A percentile compares a stretch with the other conserved stretches of the same genome.
These are phyloP conservation scores for Aegle marmelos DNA, from an alignment of 345 rosid genomes.

Conservation along the genomic window DNA sequence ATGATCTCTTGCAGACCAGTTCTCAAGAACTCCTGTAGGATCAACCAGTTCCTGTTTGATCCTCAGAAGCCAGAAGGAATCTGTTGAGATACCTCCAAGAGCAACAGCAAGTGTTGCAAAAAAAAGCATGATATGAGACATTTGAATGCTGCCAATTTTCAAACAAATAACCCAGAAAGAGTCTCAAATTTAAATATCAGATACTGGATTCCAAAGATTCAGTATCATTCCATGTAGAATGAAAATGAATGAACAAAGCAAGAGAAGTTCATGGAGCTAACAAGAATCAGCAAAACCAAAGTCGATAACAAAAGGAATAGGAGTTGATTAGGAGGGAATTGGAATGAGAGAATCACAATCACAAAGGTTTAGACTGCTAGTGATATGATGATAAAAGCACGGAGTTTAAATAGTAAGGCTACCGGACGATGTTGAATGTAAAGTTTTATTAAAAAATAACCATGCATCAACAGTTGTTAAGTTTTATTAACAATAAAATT, in stretches of 20 bases:
- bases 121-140: slow-evolving; percentile 28
- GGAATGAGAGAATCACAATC: slow-evolving; percentile 14
- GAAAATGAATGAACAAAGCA: slow-evolving; percentile 15
- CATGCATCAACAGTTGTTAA: slow-evolving; percentile 11
- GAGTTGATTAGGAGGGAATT: slow-evolving; percentile 6
- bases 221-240: slow-evolving; percentile 19
- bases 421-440: slow-evolving; percentile 14
- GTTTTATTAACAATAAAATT: slow-evolving; percentile 7
- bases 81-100: slow-evolving; percentile 31
- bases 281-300: slow-evolving; percentile 5
- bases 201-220: slow-evolving; percentile 15
- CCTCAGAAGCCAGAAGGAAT: slow-evolving; percentile 51
- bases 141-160: slow-evolving; percentile 31
- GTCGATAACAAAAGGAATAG: slow-evolving; percentile 7
- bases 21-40: slow-evolving; percentile 42
- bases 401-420: slow-evolving; percentile 30
- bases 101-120: slow-evolving; percentile 17
- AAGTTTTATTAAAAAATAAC: slow-evolving; percentile 16
- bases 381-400: slow-evolving; percentile 16
- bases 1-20: slow-evolving; percentile 49
- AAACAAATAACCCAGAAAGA: slow-evolving; percentile 10
- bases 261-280: slow-evolving; percentile 10
- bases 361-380: slow-evolving; percentile 4
- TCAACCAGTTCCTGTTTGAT: slow-evolving; percentile 50
- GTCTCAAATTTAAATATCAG: slow-evolving; percentile 14